Conservation (phyloP, 2,329 filamentous ascomycete species). For the Exserohilum turcica region DNA sequence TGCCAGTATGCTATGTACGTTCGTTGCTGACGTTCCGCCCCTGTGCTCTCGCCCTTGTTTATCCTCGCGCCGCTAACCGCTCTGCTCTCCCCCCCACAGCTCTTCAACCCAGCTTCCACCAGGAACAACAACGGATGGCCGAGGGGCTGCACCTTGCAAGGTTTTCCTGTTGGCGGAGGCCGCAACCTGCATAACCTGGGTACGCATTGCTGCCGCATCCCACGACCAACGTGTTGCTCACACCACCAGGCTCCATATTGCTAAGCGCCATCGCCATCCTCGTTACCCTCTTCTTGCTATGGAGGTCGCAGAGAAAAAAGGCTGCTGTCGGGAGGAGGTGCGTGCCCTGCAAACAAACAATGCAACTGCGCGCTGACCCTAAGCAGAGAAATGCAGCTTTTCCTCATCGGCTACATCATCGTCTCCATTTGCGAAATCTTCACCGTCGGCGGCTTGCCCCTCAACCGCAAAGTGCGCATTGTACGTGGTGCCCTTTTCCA, state of each 20-base stretch:
- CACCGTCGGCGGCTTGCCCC: conserved; percentile 85
- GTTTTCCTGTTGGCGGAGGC: conserved; percentile 71
- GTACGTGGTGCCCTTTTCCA: conserved; percentile 57
- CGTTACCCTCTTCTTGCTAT: conserved; percentile 69
- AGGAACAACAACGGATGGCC: conserved; percentile 63
- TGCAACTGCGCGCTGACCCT: conserved; percentile 25
- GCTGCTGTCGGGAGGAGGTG: conserved; percentile 93
- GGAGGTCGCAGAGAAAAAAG: conserved; percentile 84
- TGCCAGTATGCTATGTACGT: no score
- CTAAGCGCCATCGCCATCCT: conserved; percentile 78
- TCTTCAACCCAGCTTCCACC: conserved; percentile 65
- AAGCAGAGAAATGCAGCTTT: conserved; percentile 90
- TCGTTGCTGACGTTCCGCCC: conserved; percentile 28
- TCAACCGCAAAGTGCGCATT: conserved; percentile 71
- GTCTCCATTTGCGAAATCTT: conserved; percentile 96
- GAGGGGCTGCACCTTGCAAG: conserved; percentile 73
- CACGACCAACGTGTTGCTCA: conserved; percentile 30
- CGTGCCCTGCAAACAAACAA: conserved; percentile 22
- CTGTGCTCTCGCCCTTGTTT: conserved; percentile 16
- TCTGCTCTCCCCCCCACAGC: conserved; percentile 56
- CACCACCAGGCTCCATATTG: conserved; percentile 76
- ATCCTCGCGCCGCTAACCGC: conserved; percentile 34
- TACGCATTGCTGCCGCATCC: conserved; percentile 50
- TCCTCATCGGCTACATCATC: conserved; percentile 83
- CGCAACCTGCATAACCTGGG: conserved; percentile 81